These are phyloP conservation scores for Clarireedia sp. DNA, from an alignment of 2,329 filamentous ascomycete genomes.

Conservation along the genomic window DNA sequence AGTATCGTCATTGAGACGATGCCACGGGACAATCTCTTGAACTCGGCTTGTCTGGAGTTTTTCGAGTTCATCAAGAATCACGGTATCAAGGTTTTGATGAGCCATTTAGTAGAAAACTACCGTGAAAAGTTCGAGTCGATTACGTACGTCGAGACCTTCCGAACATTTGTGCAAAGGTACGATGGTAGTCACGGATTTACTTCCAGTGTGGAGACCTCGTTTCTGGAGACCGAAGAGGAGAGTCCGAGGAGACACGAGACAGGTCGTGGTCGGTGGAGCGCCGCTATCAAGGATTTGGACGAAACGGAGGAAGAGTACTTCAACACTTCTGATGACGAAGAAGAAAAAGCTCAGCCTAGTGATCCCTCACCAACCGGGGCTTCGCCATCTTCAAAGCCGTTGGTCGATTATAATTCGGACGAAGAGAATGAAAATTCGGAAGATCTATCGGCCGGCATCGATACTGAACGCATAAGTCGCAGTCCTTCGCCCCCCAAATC, in stretches of 20 bases:
- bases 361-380: slow-evolving; percentile 50
- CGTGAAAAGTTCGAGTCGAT: slow-evolving; percentile 68
- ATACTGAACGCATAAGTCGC: slow-evolving; percentile 10
- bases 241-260: slow-evolving; percentile 36
- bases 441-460: slow-evolving; percentile 29
- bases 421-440: slow-evolving; percentile 70
- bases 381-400: slow-evolving; percentile 55
- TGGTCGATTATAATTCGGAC: slow-evolving; percentile 90
- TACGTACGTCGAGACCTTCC: slow-evolving; percentile 80
- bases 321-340: slow-evolving; percentile 79
- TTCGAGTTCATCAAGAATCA: slow-evolving; percentile 87
- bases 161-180: slow-evolving; percentile 64
- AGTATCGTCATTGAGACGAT: slow-evolving; percentile 78
- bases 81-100: slow-evolving; percentile 70
- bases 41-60: slow-evolving; percentile 87
- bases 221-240: slow-evolving; percentile 61
- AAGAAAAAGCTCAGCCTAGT: slow-evolving; percentile 38
- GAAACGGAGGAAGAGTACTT: slow-evolving; percentile 88
- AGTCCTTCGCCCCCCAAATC: slow-evolving; percentile 19
- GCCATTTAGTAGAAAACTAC: slow-evolving; percentile 77
- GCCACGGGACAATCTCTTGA: slow-evolving; percentile 86
- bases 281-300: slow-evolving; percentile 66
- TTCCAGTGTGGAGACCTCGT: slow-evolving; percentile 57
- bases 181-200: slow-evolving; percentile 69
- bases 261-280: slow-evolving; percentile 54